Conservation (phyloP, 306 rosid genomes). For the Pachyrhizus erosus region DNA sequence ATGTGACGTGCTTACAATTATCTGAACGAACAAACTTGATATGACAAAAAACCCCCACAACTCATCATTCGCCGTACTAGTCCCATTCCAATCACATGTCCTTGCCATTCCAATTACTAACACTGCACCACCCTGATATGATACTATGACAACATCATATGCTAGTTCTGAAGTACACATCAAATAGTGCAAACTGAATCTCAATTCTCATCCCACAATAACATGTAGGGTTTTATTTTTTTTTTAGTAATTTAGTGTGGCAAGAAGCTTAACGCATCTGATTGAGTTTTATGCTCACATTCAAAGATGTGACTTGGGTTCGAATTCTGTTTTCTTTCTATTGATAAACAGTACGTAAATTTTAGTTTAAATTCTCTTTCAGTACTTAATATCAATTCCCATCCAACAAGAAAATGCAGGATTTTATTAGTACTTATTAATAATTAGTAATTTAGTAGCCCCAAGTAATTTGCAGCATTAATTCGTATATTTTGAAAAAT, state of each 20-base stretch:
- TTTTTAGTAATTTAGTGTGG: background rate
- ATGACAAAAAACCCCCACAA: slow-evolving; percentile 43
- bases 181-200: background rate
- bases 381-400: too few relatives aligned
- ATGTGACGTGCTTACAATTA: slow-evolving; percentile 24
- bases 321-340: too few relatives aligned
- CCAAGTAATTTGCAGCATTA: background rate
- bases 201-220: background rate
- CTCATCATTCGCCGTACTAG: slow-evolving; percentile 6
- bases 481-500: background rate
- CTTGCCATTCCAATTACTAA: slow-evolving; percentile 38
- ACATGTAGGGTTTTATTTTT: too few relatives aligned
- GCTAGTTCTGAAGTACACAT: slow-evolving; percentile 5
- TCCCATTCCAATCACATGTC: slow-evolving; percentile 24
- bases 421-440: background rate
- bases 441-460: background rate
- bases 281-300: too few relatives aligned
- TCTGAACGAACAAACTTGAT: background rate
- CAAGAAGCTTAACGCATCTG: too few relatives aligned
- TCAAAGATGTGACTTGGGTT: too few relatives aligned
- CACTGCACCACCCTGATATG: slow-evolving; percentile 28
- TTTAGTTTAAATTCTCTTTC: too few relatives aligned
- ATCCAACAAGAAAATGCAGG: background rate
- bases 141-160: background rate
- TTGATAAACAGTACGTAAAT: too few relatives aligned